These are phyloP conservation scores for Lathyrus oleraceus DNA, from an alignment of 306 rosid genomes.

Conservation along the genomic window DNA sequence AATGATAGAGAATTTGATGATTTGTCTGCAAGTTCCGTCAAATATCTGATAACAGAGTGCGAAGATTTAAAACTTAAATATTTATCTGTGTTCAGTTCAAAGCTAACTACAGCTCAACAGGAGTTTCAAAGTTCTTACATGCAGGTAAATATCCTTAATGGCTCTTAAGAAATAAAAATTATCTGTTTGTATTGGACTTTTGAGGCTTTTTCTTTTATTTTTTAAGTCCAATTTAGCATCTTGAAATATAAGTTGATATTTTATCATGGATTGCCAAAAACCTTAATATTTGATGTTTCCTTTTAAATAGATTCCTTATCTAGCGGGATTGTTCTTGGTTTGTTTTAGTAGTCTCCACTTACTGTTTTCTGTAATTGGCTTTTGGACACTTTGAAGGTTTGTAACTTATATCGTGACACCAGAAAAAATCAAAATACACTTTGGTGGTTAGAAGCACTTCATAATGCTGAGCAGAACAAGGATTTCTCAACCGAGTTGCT, in stretches of 20 bases:
- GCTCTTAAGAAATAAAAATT: constrained; percentile 10
- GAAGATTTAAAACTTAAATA: constrained; percentile 69
- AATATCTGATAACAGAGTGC: constrained; percentile 54
- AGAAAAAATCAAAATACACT: constrained; percentile 41
- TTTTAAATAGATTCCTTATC: neutral
- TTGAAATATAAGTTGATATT: constrained; percentile 16
- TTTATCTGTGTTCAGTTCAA: constrained; percentile 71
- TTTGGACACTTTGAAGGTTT: constrained; percentile 56
- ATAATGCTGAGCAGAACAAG: constrained; percentile 72
- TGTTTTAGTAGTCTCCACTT: neutral
- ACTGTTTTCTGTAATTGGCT: constrained; percentile 1
- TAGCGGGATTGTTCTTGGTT: neutral
- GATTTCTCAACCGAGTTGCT: constrained; percentile 67
- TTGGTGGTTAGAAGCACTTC: constrained; percentile 96
- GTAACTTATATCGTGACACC: constrained; percentile 46
- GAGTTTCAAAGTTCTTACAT: constrained; percentile 66
- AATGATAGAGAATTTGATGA: constrained; percentile 40
- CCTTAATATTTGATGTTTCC: constrained; percentile 25
- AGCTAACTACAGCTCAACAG: constrained; percentile 65
- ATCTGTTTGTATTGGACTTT: constrained; percentile 15
- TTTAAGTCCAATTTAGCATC: constrained; percentile 6
- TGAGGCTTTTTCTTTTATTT: neutral
- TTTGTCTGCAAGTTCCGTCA: constrained; percentile 44
- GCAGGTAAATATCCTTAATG: constrained; percentile 57
- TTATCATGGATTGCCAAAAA: constrained; percentile 19